A percentile compares a stretch with the other conserved stretches of the same genome.
These are phyloP conservation scores for Ceratobasidium sp. DNA, from an alignment of 1,284 basidiomycete genomes.

Conservation along the genomic window DNA sequence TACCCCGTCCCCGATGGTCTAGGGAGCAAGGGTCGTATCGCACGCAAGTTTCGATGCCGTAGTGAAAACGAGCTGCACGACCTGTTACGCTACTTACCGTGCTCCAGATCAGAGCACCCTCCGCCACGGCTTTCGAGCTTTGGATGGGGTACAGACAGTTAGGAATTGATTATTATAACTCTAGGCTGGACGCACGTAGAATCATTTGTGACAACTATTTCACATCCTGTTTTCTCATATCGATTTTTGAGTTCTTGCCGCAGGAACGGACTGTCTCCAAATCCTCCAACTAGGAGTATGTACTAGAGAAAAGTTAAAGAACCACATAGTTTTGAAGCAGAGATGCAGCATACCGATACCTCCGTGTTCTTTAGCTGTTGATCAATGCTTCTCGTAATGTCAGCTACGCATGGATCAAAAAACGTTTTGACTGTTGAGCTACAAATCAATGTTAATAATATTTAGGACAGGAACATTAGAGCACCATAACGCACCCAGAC, in stretches of 20 bases:
- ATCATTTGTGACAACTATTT: conserved; percentile 27
- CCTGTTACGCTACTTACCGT: conserved; percentile 4
- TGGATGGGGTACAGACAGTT: not conserved
- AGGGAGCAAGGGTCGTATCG: not conserved
- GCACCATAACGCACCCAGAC: conserved; percentile 12
- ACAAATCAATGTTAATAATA: not conserved
- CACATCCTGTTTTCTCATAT: not conserved
- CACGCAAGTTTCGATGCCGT: conserved; percentile 11
- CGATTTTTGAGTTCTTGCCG: conserved; percentile 1
- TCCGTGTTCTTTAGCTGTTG: not conserved
- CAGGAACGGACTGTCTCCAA: conserved; percentile 37
- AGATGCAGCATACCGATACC: not conserved
- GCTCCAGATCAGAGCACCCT: conserved; percentile 33
- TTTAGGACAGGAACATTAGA: not conserved
- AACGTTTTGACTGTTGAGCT: conserved; percentile 6
- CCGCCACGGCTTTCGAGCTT: conserved; percentile 39
- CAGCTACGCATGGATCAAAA: conserved; percentile 22
- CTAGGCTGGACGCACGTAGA: conserved; percentile 23
- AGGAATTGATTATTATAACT: not conserved
- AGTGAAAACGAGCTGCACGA: conserved; percentile 25
- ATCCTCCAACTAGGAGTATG: conserved; percentile 41
- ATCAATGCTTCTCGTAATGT: conserved; percentile 16
- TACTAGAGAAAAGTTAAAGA: conserved; percentile 11
- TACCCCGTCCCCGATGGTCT: not conserved
- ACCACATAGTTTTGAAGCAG: not conserved